These are phyloP conservation scores for Tetrapisispora arboricola DNA, from an alignment of 805 yeast genomes.

Conservation along the genomic window DNA sequence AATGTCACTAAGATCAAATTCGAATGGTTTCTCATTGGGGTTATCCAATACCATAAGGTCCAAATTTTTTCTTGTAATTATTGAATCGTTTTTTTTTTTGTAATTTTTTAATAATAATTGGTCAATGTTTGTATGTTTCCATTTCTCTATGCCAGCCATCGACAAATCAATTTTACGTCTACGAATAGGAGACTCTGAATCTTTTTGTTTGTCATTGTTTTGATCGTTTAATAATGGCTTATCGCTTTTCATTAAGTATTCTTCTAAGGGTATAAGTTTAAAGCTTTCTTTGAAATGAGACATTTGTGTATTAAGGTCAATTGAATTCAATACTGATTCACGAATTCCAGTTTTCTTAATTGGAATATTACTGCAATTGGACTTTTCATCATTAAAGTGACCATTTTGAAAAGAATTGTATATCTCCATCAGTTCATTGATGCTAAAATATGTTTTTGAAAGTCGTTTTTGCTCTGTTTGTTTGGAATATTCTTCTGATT, in stretches of 20 bases:
- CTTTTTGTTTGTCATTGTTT: not conserved
- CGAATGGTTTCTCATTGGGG: too few species aligned
- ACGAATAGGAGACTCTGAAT: not conserved
- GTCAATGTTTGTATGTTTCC: not conserved
- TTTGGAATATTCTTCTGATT: slow-evolving; percentile 18
- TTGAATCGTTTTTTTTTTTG: too few species aligned
- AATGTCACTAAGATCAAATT: not conserved
- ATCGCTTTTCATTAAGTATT: not conserved
- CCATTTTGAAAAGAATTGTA: slow-evolving; percentile 22
- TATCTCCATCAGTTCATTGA: slow-evolving; percentile 21
- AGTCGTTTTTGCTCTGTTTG: slow-evolving; percentile 15
- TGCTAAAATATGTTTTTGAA: slow-evolving; percentile 5
- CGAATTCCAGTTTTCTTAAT: too few species aligned
- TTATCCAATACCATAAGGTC: too few species aligned
- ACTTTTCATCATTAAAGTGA: too few species aligned
- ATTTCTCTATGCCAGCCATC: not conserved
- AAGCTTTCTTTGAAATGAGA: too few species aligned
- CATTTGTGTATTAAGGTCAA: too few species aligned
- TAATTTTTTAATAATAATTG: not conserved
- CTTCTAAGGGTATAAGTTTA: too few species aligned
- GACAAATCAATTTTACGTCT: slow-evolving; percentile 1
- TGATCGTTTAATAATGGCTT: not conserved
- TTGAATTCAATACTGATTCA: too few species aligned
- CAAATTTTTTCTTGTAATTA: too few species aligned
- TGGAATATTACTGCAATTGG: not conserved